phyloP scores from a whole-genome alignment of 352 stramenopile genomes.

The Globisporangium cederbergense region DNA sequence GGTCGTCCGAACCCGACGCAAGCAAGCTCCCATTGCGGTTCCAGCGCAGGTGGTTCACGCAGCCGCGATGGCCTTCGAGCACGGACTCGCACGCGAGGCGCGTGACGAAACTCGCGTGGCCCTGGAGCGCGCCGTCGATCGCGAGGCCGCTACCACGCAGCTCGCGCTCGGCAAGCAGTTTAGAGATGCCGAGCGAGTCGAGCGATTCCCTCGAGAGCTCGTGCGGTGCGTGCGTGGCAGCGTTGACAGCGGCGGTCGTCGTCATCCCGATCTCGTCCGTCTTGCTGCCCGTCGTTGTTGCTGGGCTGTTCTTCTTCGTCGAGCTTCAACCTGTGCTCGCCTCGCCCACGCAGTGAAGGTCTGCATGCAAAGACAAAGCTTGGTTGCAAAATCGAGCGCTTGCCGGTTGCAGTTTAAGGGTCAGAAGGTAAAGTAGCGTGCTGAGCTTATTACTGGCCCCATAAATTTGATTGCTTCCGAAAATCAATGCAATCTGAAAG shows the following conservation, averaged over 20 bases:
- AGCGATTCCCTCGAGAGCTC: background rate
- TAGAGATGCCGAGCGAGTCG: conserved; percentile 20
- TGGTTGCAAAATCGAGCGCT: background rate
- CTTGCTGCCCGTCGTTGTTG: background rate
- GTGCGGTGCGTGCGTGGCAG: background rate
- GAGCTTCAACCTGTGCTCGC: background rate
- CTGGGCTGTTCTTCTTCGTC: background rate
- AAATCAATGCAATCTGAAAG: background rate
- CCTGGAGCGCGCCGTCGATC: conserved; percentile 44
- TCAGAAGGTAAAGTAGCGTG: background rate
- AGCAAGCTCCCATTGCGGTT: conserved; percentile 62
- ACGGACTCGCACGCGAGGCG: conserved; percentile 53
- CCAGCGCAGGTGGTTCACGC: conserved; percentile 87
- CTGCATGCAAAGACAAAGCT: background rate
- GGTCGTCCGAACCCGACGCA: conserved; percentile 84
- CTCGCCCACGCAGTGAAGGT: background rate
- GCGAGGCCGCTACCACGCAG: conserved; percentile 40
- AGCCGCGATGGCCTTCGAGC: conserved; percentile 60
- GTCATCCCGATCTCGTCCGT: background rate
- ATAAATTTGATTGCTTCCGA: background rate
- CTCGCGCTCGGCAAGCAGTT: conserved; percentile 57
- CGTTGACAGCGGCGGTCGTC: background rate
- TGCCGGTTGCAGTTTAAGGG: too few species aligned
- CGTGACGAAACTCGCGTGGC: conserved; percentile 54
- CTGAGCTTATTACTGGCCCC: conserved; percentile 6